These are phyloP conservation scores for Parietaria judaica DNA, from an alignment of 306 rosid genomes.

Conservation along the genomic window DNA sequence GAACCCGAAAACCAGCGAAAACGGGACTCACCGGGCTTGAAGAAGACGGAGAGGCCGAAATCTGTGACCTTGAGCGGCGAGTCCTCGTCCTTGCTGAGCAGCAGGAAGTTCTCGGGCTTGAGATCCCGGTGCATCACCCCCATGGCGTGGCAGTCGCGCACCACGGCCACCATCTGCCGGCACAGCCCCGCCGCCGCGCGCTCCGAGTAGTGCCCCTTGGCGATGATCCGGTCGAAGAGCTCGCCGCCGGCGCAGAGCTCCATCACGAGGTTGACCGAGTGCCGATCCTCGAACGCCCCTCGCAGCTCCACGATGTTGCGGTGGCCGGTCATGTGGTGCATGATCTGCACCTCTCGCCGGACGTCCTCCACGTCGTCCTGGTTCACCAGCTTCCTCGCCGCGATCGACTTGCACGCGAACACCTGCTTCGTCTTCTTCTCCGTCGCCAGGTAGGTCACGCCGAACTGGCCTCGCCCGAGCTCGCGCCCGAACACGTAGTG, in stretches of 20 bases:
- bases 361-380: slow-evolving; percentile 76
- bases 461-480: slow-evolving; percentile 95
- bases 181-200: slow-evolving; percentile 78
- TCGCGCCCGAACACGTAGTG: slow-evolving; percentile 77
- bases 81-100: slow-evolving; percentile 42
- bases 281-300: slow-evolving; percentile 89
- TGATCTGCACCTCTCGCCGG: slow-evolving; percentile 92
- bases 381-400: slow-evolving; percentile 61
- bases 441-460: slow-evolving; percentile 73
- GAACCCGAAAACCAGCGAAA: no score
- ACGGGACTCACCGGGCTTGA: slow-evolving; percentile 50
- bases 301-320: slow-evolving; percentile 82
- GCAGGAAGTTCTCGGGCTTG: slow-evolving; percentile 88
- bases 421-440: slow-evolving; percentile 58
- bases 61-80: slow-evolving; percentile 90
- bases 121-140: slow-evolving; percentile 91
- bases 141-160: slow-evolving; percentile 84
- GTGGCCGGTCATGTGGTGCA: slow-evolving; percentile 97
- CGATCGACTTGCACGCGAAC: slow-evolving; percentile 92
- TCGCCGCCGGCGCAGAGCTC: slow-evolving; percentile 98
- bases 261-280: slow-evolving; percentile 88
- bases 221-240: slow-evolving; percentile 79
- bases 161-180: slow-evolving; percentile 84
- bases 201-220: slow-evolving; percentile 86
- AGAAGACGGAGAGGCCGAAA: slow-evolving; percentile 86